phyloP scores from a whole-genome alignment of 108 stramenopile species.

The Fistulifera solaris region DNA sequence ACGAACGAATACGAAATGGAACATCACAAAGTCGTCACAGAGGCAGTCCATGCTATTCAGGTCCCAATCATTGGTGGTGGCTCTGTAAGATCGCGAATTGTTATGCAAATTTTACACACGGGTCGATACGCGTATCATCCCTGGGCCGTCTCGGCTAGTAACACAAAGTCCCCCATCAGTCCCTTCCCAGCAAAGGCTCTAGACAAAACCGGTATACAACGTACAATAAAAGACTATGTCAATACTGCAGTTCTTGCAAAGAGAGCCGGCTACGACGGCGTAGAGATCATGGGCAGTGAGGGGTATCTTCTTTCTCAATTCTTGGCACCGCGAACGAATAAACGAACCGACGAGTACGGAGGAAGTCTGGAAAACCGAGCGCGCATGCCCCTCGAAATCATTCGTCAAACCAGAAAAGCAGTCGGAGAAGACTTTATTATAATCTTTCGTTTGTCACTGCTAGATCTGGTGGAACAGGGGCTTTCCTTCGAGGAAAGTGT shows the following conservation, averaged over 20 bases:
- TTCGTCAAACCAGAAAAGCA: conserved; percentile 72
- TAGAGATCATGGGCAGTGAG: conserved; percentile 97
- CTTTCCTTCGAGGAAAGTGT: conserved; percentile 91
- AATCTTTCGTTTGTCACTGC: conserved; percentile 92
- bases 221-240: conserved; percentile 86
- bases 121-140: conserved; percentile 97
- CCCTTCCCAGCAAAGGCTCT: conserved; percentile 76
- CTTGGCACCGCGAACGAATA: conserved; percentile 78
- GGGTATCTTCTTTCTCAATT: conserved; percentile 98
- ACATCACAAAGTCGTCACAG: conserved; percentile 82
- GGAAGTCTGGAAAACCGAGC: conserved; percentile 79
- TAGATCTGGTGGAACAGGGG: conserved; percentile 92
- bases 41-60: conserved; percentile 75
- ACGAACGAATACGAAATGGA: conserved; percentile 70
- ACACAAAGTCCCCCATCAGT: conserved; percentile 86
- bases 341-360: conserved; percentile 89
- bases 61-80: conserved; percentile 42
- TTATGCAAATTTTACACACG: conserved; percentile 88
- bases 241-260: conserved; percentile 77
- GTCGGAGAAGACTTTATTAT: conserved; percentile 89
- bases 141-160: conserved; percentile 77
- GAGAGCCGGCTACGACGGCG: conserved; percentile 96
- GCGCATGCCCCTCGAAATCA: conserved; percentile 86
- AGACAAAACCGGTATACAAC: conserved; percentile 47
- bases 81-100: conserved; percentile 49